phyloP scores from a whole-genome alignment of 1,284 basidiomycete genomes.

The Tremellales sp. region DNA sequence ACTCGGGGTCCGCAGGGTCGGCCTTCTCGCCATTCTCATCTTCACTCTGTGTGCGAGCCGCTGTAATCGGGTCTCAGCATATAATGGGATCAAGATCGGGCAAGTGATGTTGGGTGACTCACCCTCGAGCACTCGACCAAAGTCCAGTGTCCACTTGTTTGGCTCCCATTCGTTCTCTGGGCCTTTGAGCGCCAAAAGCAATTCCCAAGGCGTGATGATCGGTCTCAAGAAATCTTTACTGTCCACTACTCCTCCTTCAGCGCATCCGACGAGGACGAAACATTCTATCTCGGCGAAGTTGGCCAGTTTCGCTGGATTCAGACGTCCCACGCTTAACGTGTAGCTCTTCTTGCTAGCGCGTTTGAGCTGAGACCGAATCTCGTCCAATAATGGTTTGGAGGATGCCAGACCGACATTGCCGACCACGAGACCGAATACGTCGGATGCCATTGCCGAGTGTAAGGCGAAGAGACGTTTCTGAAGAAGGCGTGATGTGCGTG shows the following conservation, averaged over 20 bases:
- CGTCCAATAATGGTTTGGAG: slow-evolving; percentile 74
- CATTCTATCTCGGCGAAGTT: slow-evolving; percentile 97
- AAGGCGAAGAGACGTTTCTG: slow-evolving; percentile 86
- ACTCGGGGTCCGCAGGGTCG: slow-evolving; percentile 63
- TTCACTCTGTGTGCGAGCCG: background rate
- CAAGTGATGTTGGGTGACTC: slow-evolving; percentile 3
- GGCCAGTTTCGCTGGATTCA: slow-evolving; percentile 91
- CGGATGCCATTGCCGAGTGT: slow-evolving; percentile 84
- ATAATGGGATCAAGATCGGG: background rate
- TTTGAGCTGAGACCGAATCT: slow-evolving; percentile 65
- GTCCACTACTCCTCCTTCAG: slow-evolving; percentile 86
- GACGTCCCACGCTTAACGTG: slow-evolving; percentile 90
- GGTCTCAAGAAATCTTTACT: slow-evolving; percentile 84
- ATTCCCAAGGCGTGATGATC: slow-evolving; percentile 91
- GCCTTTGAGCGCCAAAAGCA: slow-evolving; percentile 73
- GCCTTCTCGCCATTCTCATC: slow-evolving; percentile 28
- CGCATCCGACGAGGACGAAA: slow-evolving; percentile 91
- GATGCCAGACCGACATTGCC: slow-evolving; percentile 83
- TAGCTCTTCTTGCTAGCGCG: slow-evolving; percentile 79
- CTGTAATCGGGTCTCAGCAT: slow-evolving; percentile 2
- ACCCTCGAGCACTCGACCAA: slow-evolving; percentile 34
- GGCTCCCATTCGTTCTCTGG: slow-evolving; percentile 67
- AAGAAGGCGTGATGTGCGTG: slow-evolving; percentile 72
- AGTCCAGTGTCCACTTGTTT: slow-evolving; percentile 58
- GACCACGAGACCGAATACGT: slow-evolving; percentile 91